Evolutionary conservation across 495 filamentous ascomycete genomes (phyloP), one percentile per base, ranked within the genome.

Genomic region (Aspergillus taichungensis): DNA sequence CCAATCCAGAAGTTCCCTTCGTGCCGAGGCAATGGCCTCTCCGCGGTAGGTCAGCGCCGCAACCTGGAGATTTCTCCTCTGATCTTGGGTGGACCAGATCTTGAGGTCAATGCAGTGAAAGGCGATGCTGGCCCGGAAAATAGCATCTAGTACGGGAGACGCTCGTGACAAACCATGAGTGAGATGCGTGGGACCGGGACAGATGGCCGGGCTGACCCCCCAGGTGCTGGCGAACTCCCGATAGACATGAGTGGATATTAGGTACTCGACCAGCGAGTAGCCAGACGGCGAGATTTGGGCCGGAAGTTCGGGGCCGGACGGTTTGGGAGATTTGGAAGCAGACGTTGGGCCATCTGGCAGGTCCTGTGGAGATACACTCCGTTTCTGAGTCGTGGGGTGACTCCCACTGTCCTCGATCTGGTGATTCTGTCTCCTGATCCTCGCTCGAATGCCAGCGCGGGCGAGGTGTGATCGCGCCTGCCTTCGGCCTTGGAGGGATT

Each of bases 121-220:
- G 27, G 41, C 34, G 30, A 36, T 11, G 6, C 30, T 42, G 5
- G 46, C 39, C 8, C 31, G 28, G 7, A 42, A 30, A n/a, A 49
- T 49, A 12, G 35, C 35, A 10, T 34, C 34, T n/a, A 39, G 33
- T 13, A 36, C 27, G 30, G 34, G 30, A 12, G 38, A 42, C 11
- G 30, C 37, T 36, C 46, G 30, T 2, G 41, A 49, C 6, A 42
- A 28, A 11, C 39, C 42, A 8, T 37, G 46, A n/a, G 39, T 34
- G 13, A 42, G 38, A 18, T 49, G 37, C 13, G 37, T 40, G 6
- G 46, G 46, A n/a, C 41, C 41, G 6, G 46, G 46, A 35, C 46
- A 49, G 7, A 43, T 13, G n/a, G 46, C 46, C 11, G 18, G 40
- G 29, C 46, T 49, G 11, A 49, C 46, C 7, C 46, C 46, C 46